A percentile compares a stretch with the other conserved stretches of the same genome.
phyloP scores from a whole-genome alignment of 192 early-diverging fungal genomes.

The Podochytrium sp. region DNA sequence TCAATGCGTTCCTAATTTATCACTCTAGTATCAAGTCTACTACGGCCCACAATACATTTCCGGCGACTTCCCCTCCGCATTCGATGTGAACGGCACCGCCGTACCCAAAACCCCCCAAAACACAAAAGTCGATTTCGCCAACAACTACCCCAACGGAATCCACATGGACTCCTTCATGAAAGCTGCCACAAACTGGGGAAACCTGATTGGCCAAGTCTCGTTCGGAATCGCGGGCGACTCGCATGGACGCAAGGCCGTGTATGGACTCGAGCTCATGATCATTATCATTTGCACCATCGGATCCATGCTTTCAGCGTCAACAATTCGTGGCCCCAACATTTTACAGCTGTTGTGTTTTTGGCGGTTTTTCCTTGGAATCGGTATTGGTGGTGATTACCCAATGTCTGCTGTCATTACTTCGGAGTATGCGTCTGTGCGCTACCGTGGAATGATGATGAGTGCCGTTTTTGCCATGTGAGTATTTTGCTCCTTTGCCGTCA shows the following conservation, averaged over 20 bases:
- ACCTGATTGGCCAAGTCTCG: constrained; percentile 86
- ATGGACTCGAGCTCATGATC: constrained; percentile 87
- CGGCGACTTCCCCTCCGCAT: constrained; percentile 14
- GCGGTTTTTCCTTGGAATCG: constrained; percentile 91
- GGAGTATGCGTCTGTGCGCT: constrained; percentile 80
- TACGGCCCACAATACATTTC: constrained; percentile 26
- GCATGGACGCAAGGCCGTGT: constrained; percentile 86
- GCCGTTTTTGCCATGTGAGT: constrained; percentile 92
- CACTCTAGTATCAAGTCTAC: constrained; percentile 41
- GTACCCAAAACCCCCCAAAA: constrained; percentile 28
- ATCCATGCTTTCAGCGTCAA: constrained; percentile 71
- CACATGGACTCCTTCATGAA: constrained; percentile 82
- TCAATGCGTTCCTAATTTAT: too few species aligned
- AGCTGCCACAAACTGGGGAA: constrained; percentile 84
- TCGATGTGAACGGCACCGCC: not conserved
- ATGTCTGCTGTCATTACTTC: constrained; percentile 91
- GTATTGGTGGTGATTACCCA: constrained; percentile 95
- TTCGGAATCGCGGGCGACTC: constrained; percentile 89
- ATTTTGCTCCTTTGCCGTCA: too few species aligned
- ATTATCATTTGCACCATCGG: constrained; percentile 85
- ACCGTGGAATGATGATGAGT: constrained; percentile 86
- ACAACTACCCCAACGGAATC: constrained; percentile 22
- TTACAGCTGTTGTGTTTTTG: constrained; percentile 78
- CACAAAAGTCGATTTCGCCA: constrained; percentile 21
- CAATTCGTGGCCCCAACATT: constrained; percentile 69